Base-by-base conservation (phyloP, 192 early-diverging fungal genomes). In the Umbelopsis isabellina region DNA sequence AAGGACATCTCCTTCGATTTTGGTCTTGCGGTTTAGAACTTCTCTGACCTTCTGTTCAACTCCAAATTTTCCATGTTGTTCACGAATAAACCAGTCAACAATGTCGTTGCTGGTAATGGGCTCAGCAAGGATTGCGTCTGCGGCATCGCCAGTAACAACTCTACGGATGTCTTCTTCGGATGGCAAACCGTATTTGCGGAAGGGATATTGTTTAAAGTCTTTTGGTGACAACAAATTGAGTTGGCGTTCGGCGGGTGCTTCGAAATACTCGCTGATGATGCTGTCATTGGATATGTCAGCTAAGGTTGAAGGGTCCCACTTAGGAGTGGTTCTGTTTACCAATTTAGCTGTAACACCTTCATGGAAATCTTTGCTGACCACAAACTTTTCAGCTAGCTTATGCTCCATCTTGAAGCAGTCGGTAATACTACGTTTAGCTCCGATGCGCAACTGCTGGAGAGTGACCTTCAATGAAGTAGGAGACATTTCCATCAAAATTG, bases 401-500 rank as follows among this genome's bases (percentile, higher is more conserved):
- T 93, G 92, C 79, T 99, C 98, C 85, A 94, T 87, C 44, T 83
- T 71, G 68, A 98, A 90, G 69, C 93, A 93, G 70, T 91, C 84
- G 35, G 87, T 83, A 80, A 99, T 90, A 35, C 86, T 77, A 70
- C 88, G 64, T 16, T 86, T 72, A 44, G 70, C 72, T 3, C 94
- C 97, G 15, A 80, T 78, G 6, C 94, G 86, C 67, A 98, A 84
- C 78, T 94, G 89, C 72, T 87, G 85, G 18, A 97, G 81, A n/a
- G 95, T 94, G 18, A 98, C 86, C 75, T 94, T 95, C 74, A 97
- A 77, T 48, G 91, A 91, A 10, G 91, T 92, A 1, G 97, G 97
- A 18, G 93, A 95, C 74, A 92, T 82, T 25, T 65, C 70, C 66
- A 83, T 72, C 48, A 99, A 72, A 30, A 76, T 81, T 4, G 75